Base-by-base conservation (phyloP, 768 basidiomycete genomes). In the Pilatotrama ljubarskyi region DNA sequence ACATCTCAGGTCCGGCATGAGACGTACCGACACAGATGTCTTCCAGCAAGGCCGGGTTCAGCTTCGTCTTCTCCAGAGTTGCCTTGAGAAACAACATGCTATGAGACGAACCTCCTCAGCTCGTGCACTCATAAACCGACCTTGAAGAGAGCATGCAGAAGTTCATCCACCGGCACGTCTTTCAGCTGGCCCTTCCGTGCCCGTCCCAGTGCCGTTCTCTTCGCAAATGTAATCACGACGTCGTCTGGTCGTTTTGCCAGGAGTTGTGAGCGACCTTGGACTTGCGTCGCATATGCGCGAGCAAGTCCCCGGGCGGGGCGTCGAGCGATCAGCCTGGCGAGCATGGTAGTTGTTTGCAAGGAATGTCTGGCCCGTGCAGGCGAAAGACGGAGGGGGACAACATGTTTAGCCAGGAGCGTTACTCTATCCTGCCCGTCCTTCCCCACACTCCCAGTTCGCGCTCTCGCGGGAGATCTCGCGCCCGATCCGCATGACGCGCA, bases 101-200 rank as follows among this genome's bases (percentile, higher is more conserved):
- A 41, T 24, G 50, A 50, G 29, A 22, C 14, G 7, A 46, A 22
- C 22, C 25, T 29, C 13, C 20, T 18, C n/a, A n/a, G 11, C 5
- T 2, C 18, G 11, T 14, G 25, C 24, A 2, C 41, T 14, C 29
- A 41, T n/a, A 13, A 4, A 51, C 72, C 61, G 62, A 87, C 93
- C 78, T 87, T 89, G 78, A 97, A 87, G 40, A 97, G 78, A 24
- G 88, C 87, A 59, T 83, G 80, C 63, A 98, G 80, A 56, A 98
- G 79, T 69, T 95, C 93, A 65, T 97, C 96, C 14, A 95, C 90
- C 3, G 88, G 84, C 1, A 83, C 78, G 68, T 97, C 93, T 72
- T 94, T 96, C 69, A 95, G 81, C 58, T 94, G 94, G 22, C 96
- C 96, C 73, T 96, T 98, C 80, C 85, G 92, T 36, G 90, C 88